Evolutionary conservation across 2,329 filamentous ascomycete genomes (phyloP), one percentile per base, ranked within the genome.

Genomic region (Byssoonygena ceratinophila): DNA sequence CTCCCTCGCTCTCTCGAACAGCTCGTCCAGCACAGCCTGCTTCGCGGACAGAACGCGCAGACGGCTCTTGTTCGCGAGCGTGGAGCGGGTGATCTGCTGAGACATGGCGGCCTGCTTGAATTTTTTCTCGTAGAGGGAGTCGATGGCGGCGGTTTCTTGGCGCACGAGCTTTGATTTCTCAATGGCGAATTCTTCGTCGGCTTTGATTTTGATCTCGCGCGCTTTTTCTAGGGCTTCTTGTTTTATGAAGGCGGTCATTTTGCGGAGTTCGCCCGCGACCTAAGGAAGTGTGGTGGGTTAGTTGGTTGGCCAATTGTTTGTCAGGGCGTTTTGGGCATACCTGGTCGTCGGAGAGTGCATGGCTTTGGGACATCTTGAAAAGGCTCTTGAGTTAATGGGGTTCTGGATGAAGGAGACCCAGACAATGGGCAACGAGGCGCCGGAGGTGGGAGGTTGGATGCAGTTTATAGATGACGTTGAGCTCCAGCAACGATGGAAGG

Each of bases 241-340:
- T 72, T 89, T 87, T 82, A 98, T 98, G 81, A 98, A 98, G 68
- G 90, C 91, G 55, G 92, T 97, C 92, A 98, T 98, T 82, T 98
- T 98, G 79, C 87, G 90, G 74, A 98, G 87, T 82, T 98, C 92
- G 74, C 87, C 84, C 74, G 87, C 84, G 79, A 98, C 92, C 89
- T 97, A 29, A 41, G 53, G 58, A 56, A 53, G 57, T 49, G 4
- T n/a, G 5, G 47, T 29, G 14, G 23, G 47, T 41, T 32, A 32
- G 22, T 23, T 11, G n/a, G 23, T 45, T 43, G 2, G 23, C 4
- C 37, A 1, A 29, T 6, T 9, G n/a, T 16, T 20, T 39, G 34
- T 14, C 6, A 34, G 27, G 16, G 29, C 2, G 36, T 25, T 56
- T 18, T 3, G 5, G 31, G 56, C 69, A 66, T 81, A 92, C 88